A percentile compares a stretch with the other conserved stretches of the same genome.
These are phyloP conservation scores for Alternaria arbusti DNA, from an alignment of 2,329 filamentous ascomycete genomes.

Conservation along the genomic window DNA sequence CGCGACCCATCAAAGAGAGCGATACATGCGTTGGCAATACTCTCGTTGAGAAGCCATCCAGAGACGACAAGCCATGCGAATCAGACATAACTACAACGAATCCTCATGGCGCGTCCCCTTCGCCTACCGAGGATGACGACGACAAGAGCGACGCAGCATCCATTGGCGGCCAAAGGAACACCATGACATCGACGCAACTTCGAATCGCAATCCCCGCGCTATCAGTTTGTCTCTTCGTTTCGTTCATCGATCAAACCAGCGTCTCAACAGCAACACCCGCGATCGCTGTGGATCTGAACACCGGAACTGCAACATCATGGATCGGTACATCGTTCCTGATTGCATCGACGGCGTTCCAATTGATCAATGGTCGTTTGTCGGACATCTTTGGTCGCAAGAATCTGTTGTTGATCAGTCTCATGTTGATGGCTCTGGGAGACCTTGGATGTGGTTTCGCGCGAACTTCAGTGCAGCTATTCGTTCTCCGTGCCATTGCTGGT, in stretches of 20 bases:
- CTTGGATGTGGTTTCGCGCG: conserved; percentile 64
- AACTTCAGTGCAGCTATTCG: conserved; percentile 64
- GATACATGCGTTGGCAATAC: not conserved
- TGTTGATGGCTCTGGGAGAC: conserved; percentile 62
- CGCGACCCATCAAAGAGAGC: not conserved
- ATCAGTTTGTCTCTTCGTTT: conserved; percentile 61
- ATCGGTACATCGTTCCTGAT: conserved; percentile 61
- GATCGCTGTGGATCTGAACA: conserved; percentile 45
- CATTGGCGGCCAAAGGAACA: conserved; percentile 58
- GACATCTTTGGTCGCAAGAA: conserved; percentile 61
- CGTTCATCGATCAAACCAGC: conserved; percentile 64
- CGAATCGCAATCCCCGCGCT: conserved; percentile 61
- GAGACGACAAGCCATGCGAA: not conserved
- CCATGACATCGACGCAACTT: conserved; percentile 59
- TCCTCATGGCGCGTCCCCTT: not conserved
- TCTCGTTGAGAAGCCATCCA: not conserved
- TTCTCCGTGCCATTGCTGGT: conserved; percentile 65
- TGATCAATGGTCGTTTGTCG: conserved; percentile 68
- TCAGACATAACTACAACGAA: not conserved
- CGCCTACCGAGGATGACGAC: not conserved
- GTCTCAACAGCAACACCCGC: conserved; percentile 53
- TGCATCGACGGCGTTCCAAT: conserved; percentile 67
- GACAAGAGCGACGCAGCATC: conserved; percentile 19
- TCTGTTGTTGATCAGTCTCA: conserved; percentile 60
- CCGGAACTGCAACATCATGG: conserved; percentile 61